Evolutionary conservation across 768 basidiomycete species (phyloP).

Genomic region (Boletus pseudo-olivaceus): DNA sequence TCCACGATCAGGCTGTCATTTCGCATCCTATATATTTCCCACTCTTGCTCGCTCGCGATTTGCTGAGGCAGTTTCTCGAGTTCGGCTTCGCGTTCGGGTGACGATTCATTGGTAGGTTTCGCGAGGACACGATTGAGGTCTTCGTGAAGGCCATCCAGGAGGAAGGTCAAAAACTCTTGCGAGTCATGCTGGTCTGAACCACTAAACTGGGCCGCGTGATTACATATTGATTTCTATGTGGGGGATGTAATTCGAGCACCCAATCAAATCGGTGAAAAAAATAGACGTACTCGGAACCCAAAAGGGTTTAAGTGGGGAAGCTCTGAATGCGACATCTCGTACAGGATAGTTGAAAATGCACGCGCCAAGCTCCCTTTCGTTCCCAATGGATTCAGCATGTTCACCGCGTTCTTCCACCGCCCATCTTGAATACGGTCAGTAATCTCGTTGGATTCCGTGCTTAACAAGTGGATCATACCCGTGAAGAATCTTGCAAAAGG

Average conservation of each 20-base stretch:
- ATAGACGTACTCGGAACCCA: conserved; percentile 71
- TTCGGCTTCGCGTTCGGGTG: conserved; percentile 81
- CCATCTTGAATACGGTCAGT: conserved; percentile 47
- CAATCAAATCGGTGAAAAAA: conserved; percentile 18
- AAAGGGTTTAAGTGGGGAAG: conserved; percentile 78
- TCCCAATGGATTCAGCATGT: conserved; percentile 81
- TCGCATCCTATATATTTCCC: conserved; percentile 83
- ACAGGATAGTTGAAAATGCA: conserved; percentile 80
- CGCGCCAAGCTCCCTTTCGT: conserved; percentile 79
- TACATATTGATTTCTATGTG: conserved; percentile 54
- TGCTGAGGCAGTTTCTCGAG: conserved; percentile 84
- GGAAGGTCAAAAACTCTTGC: conserved; percentile 93
- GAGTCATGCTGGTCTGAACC: conserved; percentile 95
- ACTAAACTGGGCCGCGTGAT: conserved; percentile 66
- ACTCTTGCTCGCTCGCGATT: conserved; percentile 89
- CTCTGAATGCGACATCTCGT: conserved; percentile 85
- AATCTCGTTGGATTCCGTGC: neutral
- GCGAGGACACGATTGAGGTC: conserved; percentile 79
- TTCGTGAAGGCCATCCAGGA: conserved; percentile 90
- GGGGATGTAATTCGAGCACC: conserved; percentile 20
- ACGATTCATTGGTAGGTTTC: conserved; percentile 61
- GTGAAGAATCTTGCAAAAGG: conserved; percentile 93
- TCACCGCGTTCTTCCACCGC: conserved; percentile 79
- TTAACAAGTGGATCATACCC: conserved; percentile 42
- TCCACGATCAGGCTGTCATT: conserved; percentile 96